Evolutionary conservation across 257 asterid genomes (phyloP).

Genomic region (Thymus mandschuricus): DNA sequence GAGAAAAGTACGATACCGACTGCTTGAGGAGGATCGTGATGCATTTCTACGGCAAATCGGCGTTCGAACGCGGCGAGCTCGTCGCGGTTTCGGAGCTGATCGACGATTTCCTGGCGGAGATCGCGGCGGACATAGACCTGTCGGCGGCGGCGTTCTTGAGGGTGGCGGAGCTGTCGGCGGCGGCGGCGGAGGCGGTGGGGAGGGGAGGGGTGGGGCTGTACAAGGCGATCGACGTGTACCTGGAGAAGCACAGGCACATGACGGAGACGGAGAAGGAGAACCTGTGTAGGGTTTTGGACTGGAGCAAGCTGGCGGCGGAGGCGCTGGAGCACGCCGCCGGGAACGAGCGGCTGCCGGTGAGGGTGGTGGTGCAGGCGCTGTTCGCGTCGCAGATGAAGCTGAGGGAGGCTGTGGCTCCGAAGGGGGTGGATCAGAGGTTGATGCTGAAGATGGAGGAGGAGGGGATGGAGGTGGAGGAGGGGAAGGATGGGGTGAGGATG

Average conservation of each 20-base stretch:
- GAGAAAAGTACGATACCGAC: constrained; percentile 60
- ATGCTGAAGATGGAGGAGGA: constrained; percentile 32
- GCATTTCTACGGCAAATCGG: constrained; percentile 54
- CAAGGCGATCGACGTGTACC: constrained; percentile 63
- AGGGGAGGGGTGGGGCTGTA: constrained; percentile 59
- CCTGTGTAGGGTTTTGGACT: constrained; percentile 67
- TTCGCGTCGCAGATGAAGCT: constrained; percentile 64
- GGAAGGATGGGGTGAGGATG: constrained; percentile 26
- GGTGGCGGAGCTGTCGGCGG: constrained; percentile 45
- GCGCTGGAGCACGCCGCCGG: constrained; percentile 73
- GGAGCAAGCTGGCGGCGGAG: constrained; percentile 58
- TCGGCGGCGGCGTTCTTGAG: constrained; percentile 37
- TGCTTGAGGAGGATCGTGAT: constrained; percentile 71
- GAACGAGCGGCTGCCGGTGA: constrained; percentile 63
- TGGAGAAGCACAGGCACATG: constrained; percentile 70
- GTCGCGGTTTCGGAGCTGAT: constrained; percentile 54
- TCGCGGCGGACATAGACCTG: constrained; percentile 66
- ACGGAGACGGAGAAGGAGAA: constrained; percentile 68
- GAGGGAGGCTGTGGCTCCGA: constrained; percentile 42
- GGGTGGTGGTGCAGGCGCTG: constrained; percentile 71
- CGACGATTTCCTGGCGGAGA: constrained; percentile 63
- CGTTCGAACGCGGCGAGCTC: constrained; percentile 36
- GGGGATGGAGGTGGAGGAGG: constrained; percentile 40
- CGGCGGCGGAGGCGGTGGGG: constrained; percentile 47
- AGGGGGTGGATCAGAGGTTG: constrained; percentile 29